Evolutionary conservation across 495 filamentous ascomycete species (phyloP), one percentile per base, ranked within the genome.

Genomic region (Daldinia childiae): DNA sequence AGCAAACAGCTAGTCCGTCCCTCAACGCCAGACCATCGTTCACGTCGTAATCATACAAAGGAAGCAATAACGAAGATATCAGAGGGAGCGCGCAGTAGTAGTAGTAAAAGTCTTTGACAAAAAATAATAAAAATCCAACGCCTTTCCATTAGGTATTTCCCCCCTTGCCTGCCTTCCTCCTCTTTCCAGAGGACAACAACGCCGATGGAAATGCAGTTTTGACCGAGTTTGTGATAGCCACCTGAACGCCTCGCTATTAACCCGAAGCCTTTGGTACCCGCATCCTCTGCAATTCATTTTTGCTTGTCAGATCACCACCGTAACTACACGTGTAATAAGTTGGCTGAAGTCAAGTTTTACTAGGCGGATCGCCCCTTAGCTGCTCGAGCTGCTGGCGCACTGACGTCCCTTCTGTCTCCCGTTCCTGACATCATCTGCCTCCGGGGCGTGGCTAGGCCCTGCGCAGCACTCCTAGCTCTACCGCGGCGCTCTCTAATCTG

Each of bases 401-500:
- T 84, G 21, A 83, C 79, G 45, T 85, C 81, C 32, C 83, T 71
- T 17, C 79, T 63, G 41, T 76, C 79, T 17, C 73, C 73, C 19
- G 65, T 59, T 32, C 67, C 77, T 9, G 77, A 57, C 12, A 78
- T 62, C 73, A 80, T 81, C 70, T 81, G 82, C 61, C 76, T 79
- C 15, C 74, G 66, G 0, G 84, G 82, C n/a, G 84, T 85, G 43
- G 81, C 74, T 14, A 78, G 69, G 39, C 78, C 78, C 62, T 83
- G 77, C 9, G 78, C 78, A 12, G 81, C 67, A 70, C 83, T 83
- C 32, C 80, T 69, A 32, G 84, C 85, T 17, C 87, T 77, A 3
- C 82, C 86, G 32, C 87, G 75, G 0, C 86, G 80, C 68, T 86
- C 84, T 45, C 82, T 76, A 57, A 89, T 88, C 79, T 84, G 80